Evolutionary conservation across 768 basidiomycete species (phyloP).

Genomic region (Mycena galericulata): DNA sequence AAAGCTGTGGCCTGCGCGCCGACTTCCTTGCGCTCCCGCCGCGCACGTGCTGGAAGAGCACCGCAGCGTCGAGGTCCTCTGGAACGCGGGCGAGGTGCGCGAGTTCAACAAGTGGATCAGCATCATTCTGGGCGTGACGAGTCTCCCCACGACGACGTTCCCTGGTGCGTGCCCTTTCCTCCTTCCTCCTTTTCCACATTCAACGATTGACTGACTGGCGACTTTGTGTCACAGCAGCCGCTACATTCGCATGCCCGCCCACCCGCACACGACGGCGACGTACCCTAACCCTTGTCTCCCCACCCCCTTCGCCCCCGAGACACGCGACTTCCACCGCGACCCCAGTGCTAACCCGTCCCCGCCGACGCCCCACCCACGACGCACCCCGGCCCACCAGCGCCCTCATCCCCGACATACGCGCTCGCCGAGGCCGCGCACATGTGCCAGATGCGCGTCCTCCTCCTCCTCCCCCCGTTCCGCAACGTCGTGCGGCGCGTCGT

Average conservation of each 20-base stretch:
- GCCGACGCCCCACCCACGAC: no score
- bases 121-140: conserved; percentile 69
- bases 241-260: no score
- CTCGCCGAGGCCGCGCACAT: conserved; percentile 71
- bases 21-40: conserved; percentile 78
- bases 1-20: conserved; percentile 77
- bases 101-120: conserved; percentile 90
- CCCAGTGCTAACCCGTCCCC: conserved; percentile 29
- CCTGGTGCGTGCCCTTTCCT: neutral
- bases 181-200: neutral
- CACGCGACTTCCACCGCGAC: conserved; percentile 34
- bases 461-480: conserved; percentile 74
- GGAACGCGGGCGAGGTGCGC: conserved; percentile 78
- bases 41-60: conserved; percentile 75
- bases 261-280: no score
- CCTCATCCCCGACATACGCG: neutral
- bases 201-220: no score
- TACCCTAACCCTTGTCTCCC: conserved; percentile 69
- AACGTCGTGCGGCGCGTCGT: conserved; percentile 59
- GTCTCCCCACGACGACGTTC: conserved; percentile 5
- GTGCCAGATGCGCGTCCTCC: conserved; percentile 68
- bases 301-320: conserved; percentile 33
- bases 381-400: neutral
- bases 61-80: conserved; percentile 81
- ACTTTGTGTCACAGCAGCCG: no score